Evolutionary conservation across 257 asterid genomes (phyloP).

Genomic region (Lavandula angustifolia): DNA sequence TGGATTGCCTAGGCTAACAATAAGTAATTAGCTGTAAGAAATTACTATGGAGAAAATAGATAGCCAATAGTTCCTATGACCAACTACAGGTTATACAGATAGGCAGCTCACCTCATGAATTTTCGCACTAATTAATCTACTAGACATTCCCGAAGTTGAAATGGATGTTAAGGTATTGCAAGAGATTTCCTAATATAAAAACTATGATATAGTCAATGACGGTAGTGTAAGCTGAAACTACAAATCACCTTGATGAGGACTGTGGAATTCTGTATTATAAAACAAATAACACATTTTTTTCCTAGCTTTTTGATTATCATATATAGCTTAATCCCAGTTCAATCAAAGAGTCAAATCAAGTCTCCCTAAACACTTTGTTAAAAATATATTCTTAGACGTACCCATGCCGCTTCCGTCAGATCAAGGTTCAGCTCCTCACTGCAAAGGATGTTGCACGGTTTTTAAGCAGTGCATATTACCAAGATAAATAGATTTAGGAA

Average conservation of each 20-base stretch:
- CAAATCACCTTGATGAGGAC: no score
- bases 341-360: no score
- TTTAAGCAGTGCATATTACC: slow-evolving; percentile 9
- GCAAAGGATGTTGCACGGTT: slow-evolving; percentile 42
- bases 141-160: neutral
- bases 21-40: neutral
- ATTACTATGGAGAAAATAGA: neutral
- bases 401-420: slow-evolving; percentile 97
- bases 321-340: no score
- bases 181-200: neutral
- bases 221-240: no score
- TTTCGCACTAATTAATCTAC: neutral
- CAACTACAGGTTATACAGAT: slow-evolving; percentile 1
- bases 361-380: neutral
- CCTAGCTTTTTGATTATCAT: neutral
- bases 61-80: neutral
- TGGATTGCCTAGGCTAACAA: neutral
- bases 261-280: no score
- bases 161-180: neutral
- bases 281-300: no score
- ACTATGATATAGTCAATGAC: no score
- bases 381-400: slow-evolving; percentile 42
- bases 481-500: slow-evolving; percentile 8
- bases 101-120: neutral
- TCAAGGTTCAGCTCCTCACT: slow-evolving; percentile 94